Evolutionary conservation across 768 basidiomycete species (phyloP), one percentile per base, ranked within the genome.

Genomic region (Stropharia rugosoannulata): DNA sequence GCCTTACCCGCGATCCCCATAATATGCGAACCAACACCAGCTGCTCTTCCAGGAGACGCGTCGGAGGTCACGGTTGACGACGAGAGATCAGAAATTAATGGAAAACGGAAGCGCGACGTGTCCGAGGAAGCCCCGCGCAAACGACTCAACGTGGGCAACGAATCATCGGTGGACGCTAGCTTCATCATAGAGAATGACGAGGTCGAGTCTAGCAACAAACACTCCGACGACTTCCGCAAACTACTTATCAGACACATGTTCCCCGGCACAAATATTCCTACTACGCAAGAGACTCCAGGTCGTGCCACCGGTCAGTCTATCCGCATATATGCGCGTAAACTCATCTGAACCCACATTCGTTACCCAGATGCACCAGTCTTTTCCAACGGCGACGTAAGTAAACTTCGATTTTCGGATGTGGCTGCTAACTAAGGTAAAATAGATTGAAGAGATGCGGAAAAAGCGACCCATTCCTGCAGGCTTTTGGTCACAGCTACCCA

Each of bases 231-330:
- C 49, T 89, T 84, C 80, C 76, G 84, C 38, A 70, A 66, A 18
- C 63, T 79, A 13, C 67, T 85, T 54, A 63, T 89, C 46, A 66
- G 75, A 22, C 67, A 70, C n/a, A 89, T 89, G 85, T 90, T 90
- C 63, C 82, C 84, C 35, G 75, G 68, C 5, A 73, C 77, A 45
- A 54, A 68, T 55, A 55, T 55, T 27, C 45, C 54, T 16, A 38
- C 54, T 5, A 32, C 51, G 11, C 27, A 52, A 39, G 51, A 52
- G n/a, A 29, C 44, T 15, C 16, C 51, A 37, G 32, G 32, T 13
- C 42, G 41, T 11, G 41, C 8, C 8, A 27, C 51, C 6, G 16
- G 19, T 16, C 32, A 18, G 29, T 43, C 16, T 19, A 35, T 6
- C 16, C 27, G 29, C 25, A 8, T 39, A 16, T 10, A 25, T 15